Percentiles rank a stretch among this genome's conserved stretches.
Evolutionary conservation across 129 eudicot genomes (phyloP).

Genomic region (Flaveria ramosissima): DNA sequence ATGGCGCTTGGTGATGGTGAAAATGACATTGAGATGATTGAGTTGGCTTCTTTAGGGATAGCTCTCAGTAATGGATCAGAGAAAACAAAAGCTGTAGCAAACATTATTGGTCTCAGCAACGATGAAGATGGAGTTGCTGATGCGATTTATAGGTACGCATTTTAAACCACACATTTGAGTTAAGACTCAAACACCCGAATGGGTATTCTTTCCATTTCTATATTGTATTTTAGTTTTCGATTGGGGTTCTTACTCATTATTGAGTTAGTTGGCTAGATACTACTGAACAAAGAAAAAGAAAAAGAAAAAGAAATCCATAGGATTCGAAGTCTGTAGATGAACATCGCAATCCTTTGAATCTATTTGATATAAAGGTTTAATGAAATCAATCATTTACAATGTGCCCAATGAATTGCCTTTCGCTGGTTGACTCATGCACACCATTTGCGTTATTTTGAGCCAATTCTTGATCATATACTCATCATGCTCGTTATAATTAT

Average conservation of each 20-base stretch:
- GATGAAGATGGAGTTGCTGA: conserved; percentile 98
- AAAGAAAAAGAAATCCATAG: conserved; percentile 13
- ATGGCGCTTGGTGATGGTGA: conserved; percentile 99
- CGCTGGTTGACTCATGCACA: not conserved
- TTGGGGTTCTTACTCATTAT: conserved; percentile 21
- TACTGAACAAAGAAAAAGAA: not conserved
- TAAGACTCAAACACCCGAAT: not conserved
- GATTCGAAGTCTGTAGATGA: not conserved
- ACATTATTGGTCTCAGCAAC: conserved; percentile 81
- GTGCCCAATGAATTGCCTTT: not conserved
- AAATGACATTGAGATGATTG: conserved; percentile 88
- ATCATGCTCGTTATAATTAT: not conserved
- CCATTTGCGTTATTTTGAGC: not conserved
- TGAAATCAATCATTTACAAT: not conserved
- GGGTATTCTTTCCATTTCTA: not conserved
- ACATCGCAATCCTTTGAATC: not conserved
- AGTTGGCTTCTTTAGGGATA: conserved; percentile 78
- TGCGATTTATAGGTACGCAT: conserved; percentile 90
- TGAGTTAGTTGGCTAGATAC: conserved; percentile 9
- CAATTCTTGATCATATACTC: not conserved
- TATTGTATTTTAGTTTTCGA: not conserved
- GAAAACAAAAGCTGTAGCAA: conserved; percentile 80
- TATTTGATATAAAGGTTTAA: not conserved
- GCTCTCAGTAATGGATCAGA: conserved; percentile 96
- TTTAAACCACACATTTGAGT: conserved; percentile 44